Evolutionary conservation across 169 alveolate species (phyloP).

Genomic region (Cryptosporidium ubiquitum): DNA sequence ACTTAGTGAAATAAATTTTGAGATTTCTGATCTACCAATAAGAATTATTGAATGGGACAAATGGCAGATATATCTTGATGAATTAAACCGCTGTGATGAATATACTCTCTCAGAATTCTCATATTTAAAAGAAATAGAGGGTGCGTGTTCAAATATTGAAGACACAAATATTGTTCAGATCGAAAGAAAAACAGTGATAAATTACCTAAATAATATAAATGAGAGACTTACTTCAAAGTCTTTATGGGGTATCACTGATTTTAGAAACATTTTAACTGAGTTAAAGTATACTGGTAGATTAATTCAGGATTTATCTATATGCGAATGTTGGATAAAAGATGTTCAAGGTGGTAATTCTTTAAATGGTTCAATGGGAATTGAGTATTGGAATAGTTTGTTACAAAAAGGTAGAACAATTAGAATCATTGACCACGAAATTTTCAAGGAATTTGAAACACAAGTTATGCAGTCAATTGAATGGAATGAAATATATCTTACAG

Average conservation of each 20-base stretch:
- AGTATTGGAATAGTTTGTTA: conserved; percentile 44
- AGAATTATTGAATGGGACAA: conserved; percentile 34
- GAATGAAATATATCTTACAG: conserved; percentile 17
- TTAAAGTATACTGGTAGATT: conserved; percentile 51
- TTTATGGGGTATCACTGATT: conserved; percentile 27
- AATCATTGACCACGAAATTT: conserved; percentile 14
- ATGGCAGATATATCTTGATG: conserved; percentile 45
- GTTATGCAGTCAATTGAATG: conserved; percentile 29
- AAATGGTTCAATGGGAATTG: background rate
- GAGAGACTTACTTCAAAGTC: conserved; percentile 11
- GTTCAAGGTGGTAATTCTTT: background rate
- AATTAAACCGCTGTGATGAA: conserved; percentile 8
- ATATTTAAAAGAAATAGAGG: background rate
- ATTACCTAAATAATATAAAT: background rate
- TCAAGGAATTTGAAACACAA: background rate
- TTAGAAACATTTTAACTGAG: conserved; percentile 1
- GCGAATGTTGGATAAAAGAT: conserved; percentile 11
- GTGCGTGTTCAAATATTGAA: background rate
- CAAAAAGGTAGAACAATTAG: conserved; percentile 33
- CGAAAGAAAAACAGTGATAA: background rate
- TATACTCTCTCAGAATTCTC: background rate
- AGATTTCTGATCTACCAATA: conserved; percentile 23
- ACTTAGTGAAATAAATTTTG: background rate
- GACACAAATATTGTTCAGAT: background rate
- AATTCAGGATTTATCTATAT: conserved; percentile 4